Percentiles rank a stretch among this genome's conserved stretches.
These are phyloP conservation scores for Peniophora sp. DNA, from an alignment of 1,284 basidiomycete species.

Conservation along the genomic window DNA sequence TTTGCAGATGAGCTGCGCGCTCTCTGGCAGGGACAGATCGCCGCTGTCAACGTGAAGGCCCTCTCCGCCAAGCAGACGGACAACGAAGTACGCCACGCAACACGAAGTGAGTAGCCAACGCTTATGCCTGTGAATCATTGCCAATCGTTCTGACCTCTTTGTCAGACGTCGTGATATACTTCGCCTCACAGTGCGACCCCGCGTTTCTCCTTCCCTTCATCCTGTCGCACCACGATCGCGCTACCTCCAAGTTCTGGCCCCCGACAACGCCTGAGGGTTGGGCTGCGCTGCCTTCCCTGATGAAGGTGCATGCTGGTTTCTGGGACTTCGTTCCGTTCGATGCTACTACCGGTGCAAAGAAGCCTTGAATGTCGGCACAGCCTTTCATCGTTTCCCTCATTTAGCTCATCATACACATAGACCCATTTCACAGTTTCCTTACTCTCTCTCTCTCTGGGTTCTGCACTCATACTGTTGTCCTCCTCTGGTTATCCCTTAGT, in stretches of 20 bases:
- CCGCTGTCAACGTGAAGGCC: too few relatives aligned
- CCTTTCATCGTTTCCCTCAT: too few relatives aligned
- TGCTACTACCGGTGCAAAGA: too few relatives aligned
- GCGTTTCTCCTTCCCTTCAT: slow-evolving; percentile 11
- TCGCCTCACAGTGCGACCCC: slow-evolving; percentile 5
- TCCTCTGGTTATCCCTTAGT: too few relatives aligned
- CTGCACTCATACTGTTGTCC: too few relatives aligned
- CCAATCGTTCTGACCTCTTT: background rate
- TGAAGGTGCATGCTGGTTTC: slow-evolving; percentile 4
- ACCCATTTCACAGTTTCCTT: too few relatives aligned
- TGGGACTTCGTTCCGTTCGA: too few relatives aligned
- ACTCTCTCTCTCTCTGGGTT: too few relatives aligned
- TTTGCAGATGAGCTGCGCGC: too few relatives aligned
- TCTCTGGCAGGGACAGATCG: too few relatives aligned
- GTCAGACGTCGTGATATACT: slow-evolving; percentile 6
- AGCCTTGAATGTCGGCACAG: too few relatives aligned
- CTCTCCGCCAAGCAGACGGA: background rate
- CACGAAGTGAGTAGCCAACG: slow-evolving; percentile 5
- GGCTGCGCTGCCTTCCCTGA: slow-evolving; percentile 4
- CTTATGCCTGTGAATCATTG: background rate
- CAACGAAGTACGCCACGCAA: slow-evolving; percentile 2
- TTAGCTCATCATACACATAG: too few relatives aligned
- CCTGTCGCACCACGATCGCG: slow-evolving; percentile 11
- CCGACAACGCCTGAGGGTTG: slow-evolving; percentile 2
- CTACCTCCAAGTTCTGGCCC: slow-evolving; percentile 11